Base-by-base conservation (phyloP, 2,329 filamentous ascomycete genomes). In the Fusarium piperis region DNA sequence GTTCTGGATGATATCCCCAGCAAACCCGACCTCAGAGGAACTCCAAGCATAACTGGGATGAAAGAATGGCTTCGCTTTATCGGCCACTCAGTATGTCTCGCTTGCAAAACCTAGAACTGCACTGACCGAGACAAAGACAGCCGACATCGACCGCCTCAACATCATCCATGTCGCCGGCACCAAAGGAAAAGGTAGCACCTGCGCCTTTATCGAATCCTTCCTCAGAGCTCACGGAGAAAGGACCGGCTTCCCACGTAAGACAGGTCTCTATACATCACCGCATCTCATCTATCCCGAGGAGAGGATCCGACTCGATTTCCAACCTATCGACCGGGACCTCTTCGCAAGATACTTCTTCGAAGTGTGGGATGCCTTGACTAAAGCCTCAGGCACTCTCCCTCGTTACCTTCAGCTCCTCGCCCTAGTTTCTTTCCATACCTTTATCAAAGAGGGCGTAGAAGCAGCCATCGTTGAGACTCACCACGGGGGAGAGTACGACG, bases 81-180 rank as follows among this genome's bases (percentile, higher is more conserved):
- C 1, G 41, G 41, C 3, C 23, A 46, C 23, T 28, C 23, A 9
- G 41, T 28, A 46, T 46, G 41, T 28, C 23, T 4, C 3, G 2
- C 4, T 28, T 11, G 0, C 2, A n/a, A 28, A 7, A 0, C 23
- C 10, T 4, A 9, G 6, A 6, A 3, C 3, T 4, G 16, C 10
- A 11, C 23, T 46, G 2, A 46, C 15, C 9, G n/a, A 8, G 23
- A n/a, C 41, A 16, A 46, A 46, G 41, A 46, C 10, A 10, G 8
- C 20, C 5, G 9, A 46, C 15, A n/a, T 46, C 15, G 23, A 46
- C 23, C 8, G 15, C 15, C 20, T 46, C 41, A 46, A 46, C 9
- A 11, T 28, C 41, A 46, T 46, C 2, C 41, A 46, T 8, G 20
- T 44, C 39, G 39, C 39, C 20, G 39, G 39, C 20, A 44, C 39